phyloP scores from a whole-genome alignment of 225 moss, liverwort and hornwort genomes.

The Neckera pumila region DNA sequence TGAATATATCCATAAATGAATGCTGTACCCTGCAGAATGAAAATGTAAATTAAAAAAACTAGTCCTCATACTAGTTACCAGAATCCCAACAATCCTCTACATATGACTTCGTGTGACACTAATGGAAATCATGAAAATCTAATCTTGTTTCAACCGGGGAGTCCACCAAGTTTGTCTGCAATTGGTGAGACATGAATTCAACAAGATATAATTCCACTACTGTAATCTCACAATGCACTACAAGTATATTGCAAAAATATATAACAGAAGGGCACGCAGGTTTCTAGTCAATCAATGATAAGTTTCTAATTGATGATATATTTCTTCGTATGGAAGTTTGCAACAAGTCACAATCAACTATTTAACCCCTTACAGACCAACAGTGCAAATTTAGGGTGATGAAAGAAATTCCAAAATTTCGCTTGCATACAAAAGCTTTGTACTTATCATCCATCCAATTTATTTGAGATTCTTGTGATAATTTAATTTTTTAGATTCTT shows the following conservation, averaged over 20 bases:
- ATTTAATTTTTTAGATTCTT: not conserved
- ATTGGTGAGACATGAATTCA: not conserved
- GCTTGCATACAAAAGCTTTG: not conserved
- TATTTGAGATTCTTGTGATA: not conserved
- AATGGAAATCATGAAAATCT: not conserved
- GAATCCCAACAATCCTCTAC: not conserved
- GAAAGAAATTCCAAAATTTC: not conserved
- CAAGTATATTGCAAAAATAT: not conserved
- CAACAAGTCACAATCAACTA: not conserved
- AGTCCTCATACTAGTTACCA: not conserved
- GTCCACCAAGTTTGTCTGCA: not conserved
- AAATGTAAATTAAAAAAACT: not conserved
- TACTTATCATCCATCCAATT: not conserved
- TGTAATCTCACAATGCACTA: not conserved
- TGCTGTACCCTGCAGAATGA: conserved; percentile 51
- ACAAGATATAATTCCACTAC: not conserved
- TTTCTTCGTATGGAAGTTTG: not conserved
- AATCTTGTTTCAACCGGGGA: not conserved
- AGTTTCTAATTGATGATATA: not conserved
- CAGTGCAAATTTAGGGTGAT: not conserved
- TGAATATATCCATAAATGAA: conserved; percentile 66
- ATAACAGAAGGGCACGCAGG: not conserved
- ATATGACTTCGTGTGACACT: not conserved
- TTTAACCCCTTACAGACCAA: not conserved
- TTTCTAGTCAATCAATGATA: not conserved